Base-by-base conservation (phyloP, 192 early-diverging fungal species). In the Thamnidium elegans region DNA sequence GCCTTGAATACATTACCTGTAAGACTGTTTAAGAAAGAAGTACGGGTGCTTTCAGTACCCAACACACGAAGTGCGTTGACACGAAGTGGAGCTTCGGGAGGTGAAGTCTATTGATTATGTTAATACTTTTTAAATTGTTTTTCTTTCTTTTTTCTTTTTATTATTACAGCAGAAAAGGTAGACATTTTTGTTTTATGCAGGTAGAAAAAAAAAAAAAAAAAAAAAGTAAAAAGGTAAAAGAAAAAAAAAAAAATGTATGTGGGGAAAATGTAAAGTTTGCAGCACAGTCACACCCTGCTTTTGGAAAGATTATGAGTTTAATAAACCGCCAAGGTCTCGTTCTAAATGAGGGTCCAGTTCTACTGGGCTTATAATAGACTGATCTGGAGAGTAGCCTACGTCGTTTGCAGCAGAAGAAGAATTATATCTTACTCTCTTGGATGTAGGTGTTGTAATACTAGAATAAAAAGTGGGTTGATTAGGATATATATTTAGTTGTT, bases 1-100 rank as follows among this genome's bases (percentile, higher is more conserved):
- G 80, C 80, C 31, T 72, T 20, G 45, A 81, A 75, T 4, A 69
- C 52, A 15, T 42, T 50, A 7, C 51, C 30, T 7, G 67, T 69
- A 0, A 69, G 20, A 15, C 46, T 48, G 34, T 69, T 69, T 13
- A 69, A 34, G 46, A 69, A 69, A 0, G 67, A 69, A 26, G 52
- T n/a, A 14, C 67, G 60, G 4, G 67, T 69, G 53, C 14, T 32
- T 23, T 52, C 51, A 1, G 43, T 47, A n/a, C 67, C 67, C 5
- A 69, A 20, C 8, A 69, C 53, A 6, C 54, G 52, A 15, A 69
- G 45, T n/a, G 67, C 46, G 31, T 58, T 63, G 61, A 69, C 67
- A 56, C 45, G 61, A 53, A 69, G 62, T 21, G 67, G 67, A 34
- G 67, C 62, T 47, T 69, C 67, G 26, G 61, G 44, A 50, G 58